phyloP scores from a whole-genome alignment of 352 stramenopile species.

The Aphanomyces stellatus region DNA sequence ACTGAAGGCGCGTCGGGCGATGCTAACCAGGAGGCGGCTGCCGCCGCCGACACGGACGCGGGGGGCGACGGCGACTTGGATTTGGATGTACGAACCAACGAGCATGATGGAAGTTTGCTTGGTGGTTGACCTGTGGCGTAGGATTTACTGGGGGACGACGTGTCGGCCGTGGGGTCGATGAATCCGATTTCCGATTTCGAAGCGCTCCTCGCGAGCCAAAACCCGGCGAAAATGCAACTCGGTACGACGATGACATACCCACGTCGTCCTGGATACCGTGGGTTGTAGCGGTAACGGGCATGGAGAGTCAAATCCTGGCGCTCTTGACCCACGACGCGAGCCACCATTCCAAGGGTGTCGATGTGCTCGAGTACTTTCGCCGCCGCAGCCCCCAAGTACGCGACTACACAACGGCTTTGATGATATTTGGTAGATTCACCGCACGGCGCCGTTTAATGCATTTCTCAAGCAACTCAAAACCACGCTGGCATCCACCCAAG shows the following conservation, averaged over 20 bases:
- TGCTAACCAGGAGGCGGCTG: conserved; percentile 17
- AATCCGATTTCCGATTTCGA: conserved; percentile 81
- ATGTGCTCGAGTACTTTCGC: conserved; percentile 64
- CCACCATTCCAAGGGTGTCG: conserved; percentile 59
- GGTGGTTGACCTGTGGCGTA: conserved; percentile 15
- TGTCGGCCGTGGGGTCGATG: conserved; percentile 70
- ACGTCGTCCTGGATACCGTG: conserved; percentile 22
- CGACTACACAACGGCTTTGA: neutral
- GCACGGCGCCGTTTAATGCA: conserved; percentile 63
- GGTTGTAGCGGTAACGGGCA: conserved; percentile 43
- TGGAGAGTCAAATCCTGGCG: conserved; percentile 56
- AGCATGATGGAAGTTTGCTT: neutral
- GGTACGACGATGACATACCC: conserved; percentile 8
- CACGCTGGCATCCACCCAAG: conserved; percentile 22
- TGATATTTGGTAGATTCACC: conserved; percentile 41
- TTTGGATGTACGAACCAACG: conserved; percentile 25
- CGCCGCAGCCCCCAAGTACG: conserved; percentile 33
- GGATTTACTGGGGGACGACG: conserved; percentile 54
- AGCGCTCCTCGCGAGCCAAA: conserved; percentile 37
- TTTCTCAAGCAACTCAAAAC: conserved; percentile 53
- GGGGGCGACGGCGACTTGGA: conserved; percentile 48
- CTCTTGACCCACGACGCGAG: conserved; percentile 38
- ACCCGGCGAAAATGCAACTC: conserved; percentile 25
- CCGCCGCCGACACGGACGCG: neutral
- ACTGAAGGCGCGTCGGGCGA: conserved; percentile 23